A percentile compares a stretch with the other conserved stretches of the same genome.
Evolutionary conservation across 176 grass and related monocot species (phyloP).

Genomic region (Neostapfia colusana): DNA sequence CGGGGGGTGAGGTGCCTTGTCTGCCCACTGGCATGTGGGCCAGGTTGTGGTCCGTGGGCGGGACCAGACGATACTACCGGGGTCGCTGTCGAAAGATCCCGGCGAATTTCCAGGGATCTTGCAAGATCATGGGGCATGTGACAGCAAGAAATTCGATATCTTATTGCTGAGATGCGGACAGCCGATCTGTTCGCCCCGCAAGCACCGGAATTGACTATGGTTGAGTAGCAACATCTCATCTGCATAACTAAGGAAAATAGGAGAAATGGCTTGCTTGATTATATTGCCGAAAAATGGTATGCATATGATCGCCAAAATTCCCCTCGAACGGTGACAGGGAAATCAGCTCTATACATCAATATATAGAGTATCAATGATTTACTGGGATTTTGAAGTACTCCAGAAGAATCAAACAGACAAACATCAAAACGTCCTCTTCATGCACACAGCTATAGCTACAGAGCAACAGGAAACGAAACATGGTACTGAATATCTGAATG

Average conservation of each 20-base stretch:
- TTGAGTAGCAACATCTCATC: not conserved
- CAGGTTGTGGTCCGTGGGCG: not conserved
- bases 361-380: constrained; percentile 14
- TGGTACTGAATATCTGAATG: not conserved
- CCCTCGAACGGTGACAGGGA: not conserved
- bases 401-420: not conserved
- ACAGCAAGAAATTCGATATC: constrained; percentile 32
- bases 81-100: constrained; percentile 25
- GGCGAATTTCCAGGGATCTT: constrained; percentile 28
- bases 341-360: constrained; percentile 25
- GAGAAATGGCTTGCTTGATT: not conserved
- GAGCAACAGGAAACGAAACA: constrained; percentile 4
- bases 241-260: not conserved
- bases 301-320: not conserved
- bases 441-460: not conserved
- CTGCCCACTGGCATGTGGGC: not conserved
- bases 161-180: not conserved
- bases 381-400: not conserved
- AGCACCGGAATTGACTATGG: not conserved
- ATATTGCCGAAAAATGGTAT: not conserved
- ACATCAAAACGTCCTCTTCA: constrained; percentile 30
- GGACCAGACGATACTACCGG: constrained; percentile 9
- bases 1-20: not conserved
- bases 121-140: constrained; percentile 32
- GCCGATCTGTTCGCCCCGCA: constrained; percentile 7